These are phyloP conservation scores for Balakata baccata DNA, from an alignment of 345 rosid species.

Conservation along the genomic window DNA sequence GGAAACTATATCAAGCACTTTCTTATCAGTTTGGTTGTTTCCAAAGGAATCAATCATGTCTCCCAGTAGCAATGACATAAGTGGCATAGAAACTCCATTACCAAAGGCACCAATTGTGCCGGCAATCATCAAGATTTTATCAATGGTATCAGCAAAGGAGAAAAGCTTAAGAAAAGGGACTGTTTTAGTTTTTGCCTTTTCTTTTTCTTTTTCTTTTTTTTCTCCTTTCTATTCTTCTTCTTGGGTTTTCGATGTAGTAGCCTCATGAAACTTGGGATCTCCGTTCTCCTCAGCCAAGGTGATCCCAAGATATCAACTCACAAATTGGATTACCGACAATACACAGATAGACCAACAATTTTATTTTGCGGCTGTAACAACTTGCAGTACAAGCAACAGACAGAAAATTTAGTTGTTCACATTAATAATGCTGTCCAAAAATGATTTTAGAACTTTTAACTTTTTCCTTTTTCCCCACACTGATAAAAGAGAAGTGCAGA, in stretches of 20 bases:
- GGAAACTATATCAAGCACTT: constrained; percentile 28
- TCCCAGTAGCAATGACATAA: constrained; percentile 38
- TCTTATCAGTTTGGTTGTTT: constrained; percentile 13
- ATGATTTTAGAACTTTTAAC: too few species aligned
- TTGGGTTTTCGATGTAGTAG: background rate
- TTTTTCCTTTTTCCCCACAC: too few species aligned
- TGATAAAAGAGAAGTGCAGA: too few species aligned
- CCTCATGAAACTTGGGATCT: constrained; percentile 1
- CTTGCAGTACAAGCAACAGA: too few species aligned
- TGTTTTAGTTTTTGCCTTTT: constrained; percentile 13
- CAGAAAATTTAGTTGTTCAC: too few species aligned
- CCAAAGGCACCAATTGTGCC: constrained; percentile 37
- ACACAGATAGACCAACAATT: background rate
- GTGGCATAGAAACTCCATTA: constrained; percentile 35
- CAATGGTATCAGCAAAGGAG: constrained; percentile 37
- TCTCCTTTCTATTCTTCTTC: background rate
- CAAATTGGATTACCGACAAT: background rate
- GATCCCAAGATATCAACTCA: background rate
- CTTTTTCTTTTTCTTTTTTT: background rate
- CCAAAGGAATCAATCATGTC: constrained; percentile 40
- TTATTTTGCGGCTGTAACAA: background rate
- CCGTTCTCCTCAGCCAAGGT: constrained; percentile 17
- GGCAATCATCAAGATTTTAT: constrained; percentile 28
- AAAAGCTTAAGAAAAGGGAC: constrained; percentile 40
- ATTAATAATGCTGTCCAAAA: too few species aligned